phyloP scores from a whole-genome alignment of 768 basidiomycete species.

The Rickenella mellea region DNA sequence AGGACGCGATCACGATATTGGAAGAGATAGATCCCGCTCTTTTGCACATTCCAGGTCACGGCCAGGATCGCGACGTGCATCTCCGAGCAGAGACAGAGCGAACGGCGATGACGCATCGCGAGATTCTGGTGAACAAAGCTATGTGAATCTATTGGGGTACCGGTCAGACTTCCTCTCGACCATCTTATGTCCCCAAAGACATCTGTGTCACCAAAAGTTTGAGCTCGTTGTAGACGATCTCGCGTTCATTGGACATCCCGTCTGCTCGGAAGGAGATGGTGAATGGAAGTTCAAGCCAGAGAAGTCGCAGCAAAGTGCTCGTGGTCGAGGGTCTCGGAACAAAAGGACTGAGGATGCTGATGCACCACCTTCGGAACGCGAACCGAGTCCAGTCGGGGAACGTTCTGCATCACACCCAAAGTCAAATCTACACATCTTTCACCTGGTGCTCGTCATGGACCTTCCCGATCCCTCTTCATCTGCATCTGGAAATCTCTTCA shows the following conservation, averaged over 20 bases:
- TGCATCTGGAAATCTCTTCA: constrained; percentile 63
- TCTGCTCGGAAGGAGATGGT: constrained; percentile 66
- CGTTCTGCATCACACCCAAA: constrained; percentile 15
- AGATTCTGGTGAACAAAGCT: constrained; percentile 26
- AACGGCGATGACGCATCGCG: too few species aligned
- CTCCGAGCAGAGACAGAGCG: constrained; percentile 42
- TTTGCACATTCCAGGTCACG: constrained; percentile 37
- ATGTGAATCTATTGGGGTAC: constrained; percentile 71
- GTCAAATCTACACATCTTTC: constrained; percentile 67
- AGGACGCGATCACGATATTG: constrained; percentile 35
- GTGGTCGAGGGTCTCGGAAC: constrained; percentile 49
- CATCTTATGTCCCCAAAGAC: constrained; percentile 66
- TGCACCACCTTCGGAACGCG: not conserved
- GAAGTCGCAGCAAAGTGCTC: constrained; percentile 36
- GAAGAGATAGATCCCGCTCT: constrained; percentile 20
- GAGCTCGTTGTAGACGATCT: constrained; percentile 88
- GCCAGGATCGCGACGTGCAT: constrained; percentile 39
- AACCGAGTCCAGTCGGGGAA: not conserved
- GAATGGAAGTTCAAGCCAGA: constrained; percentile 70
- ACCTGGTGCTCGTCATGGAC: constrained; percentile 82
- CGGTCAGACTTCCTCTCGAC: constrained; percentile 72
- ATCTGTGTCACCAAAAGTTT: constrained; percentile 90
- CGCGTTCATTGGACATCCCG: constrained; percentile 91
- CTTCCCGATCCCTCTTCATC: constrained; percentile 85
- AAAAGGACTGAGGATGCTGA: constrained; percentile 12